These are phyloP conservation scores for Microdochium bolleyi DNA, from an alignment of 2,329 filamentous ascomycete species.

Conservation along the genomic window DNA sequence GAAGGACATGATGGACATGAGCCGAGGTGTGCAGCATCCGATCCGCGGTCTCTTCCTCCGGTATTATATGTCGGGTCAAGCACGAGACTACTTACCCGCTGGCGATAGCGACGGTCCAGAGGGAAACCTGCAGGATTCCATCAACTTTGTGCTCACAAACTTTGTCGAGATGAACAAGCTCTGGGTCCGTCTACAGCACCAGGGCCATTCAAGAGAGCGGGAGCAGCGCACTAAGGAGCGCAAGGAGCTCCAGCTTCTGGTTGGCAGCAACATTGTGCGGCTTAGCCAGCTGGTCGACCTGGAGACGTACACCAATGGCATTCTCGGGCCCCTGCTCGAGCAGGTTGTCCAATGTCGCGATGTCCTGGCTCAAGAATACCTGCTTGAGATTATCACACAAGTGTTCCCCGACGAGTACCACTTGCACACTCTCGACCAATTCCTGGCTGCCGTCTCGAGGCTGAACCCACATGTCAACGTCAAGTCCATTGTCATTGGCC, in stretches of 20 bases:
- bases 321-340: slow-evolving; percentile 81
- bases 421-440: slow-evolving; percentile 90
- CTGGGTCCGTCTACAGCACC: slow-evolving; percentile 95
- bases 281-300: slow-evolving; percentile 93
- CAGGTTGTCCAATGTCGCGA: slow-evolving; percentile 98
- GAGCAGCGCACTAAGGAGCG: slow-evolving; percentile 91
- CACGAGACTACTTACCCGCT: slow-evolving; percentile 77
- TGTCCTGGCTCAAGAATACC: slow-evolving; percentile 93
- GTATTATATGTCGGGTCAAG: slow-evolving; percentile 94
- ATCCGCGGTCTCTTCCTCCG: slow-evolving; percentile 90
- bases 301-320: slow-evolving; percentile 85
- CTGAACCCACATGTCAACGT: slow-evolving; percentile 96
- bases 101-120: slow-evolving; percentile 84
- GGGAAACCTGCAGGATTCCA: slow-evolving; percentile 92
- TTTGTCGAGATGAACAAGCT: slow-evolving; percentile 99
- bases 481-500: slow-evolving; percentile 93
- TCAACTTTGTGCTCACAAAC: slow-evolving; percentile 96
- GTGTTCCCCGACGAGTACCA: slow-evolving; percentile 99
- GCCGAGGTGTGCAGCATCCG: slow-evolving; percentile 91
- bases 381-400: slow-evolving; percentile 96
- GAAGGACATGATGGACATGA: slow-evolving; percentile 99
- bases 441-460: slow-evolving; percentile 85
- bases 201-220: slow-evolving; percentile 90
- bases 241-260: slow-evolving; percentile 88
- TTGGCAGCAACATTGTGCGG: slow-evolving; percentile 92